These are phyloP conservation scores for Populus trichocarpa DNA, from an alignment of 441 rosid species.

Conservation along the genomic window DNA sequence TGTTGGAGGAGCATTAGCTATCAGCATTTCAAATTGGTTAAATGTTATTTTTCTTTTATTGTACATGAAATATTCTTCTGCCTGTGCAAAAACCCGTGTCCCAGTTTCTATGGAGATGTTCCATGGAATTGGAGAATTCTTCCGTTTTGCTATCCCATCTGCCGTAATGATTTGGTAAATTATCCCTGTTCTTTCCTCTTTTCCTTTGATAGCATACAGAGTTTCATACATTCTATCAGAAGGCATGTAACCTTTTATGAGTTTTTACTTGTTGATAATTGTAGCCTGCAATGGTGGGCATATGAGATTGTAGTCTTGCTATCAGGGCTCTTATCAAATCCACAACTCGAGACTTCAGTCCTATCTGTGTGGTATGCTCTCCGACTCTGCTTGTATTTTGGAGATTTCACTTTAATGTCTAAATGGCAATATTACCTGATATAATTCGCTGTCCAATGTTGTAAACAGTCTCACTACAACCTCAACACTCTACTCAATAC, in stretches of 20 bases:
- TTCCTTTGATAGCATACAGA: not conserved
- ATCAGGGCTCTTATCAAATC: constrained; percentile 47
- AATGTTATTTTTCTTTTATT: constrained; percentile 48
- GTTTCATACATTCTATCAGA: not conserved
- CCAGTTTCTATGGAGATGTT: constrained; percentile 46
- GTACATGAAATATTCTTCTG: constrained; percentile 54
- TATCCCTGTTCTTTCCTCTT: not conserved
- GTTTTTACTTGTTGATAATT: not conserved
- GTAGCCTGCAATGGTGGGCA: constrained; percentile 56
- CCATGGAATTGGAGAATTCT: constrained; percentile 57
- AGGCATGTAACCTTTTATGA: not conserved
- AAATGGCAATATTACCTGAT: not conserved
- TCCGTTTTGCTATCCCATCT: constrained; percentile 72
- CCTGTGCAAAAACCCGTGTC: constrained; percentile 49
- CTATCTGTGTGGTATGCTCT: constrained; percentile 38
- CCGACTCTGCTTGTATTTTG: not conserved
- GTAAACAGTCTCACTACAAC: constrained; percentile 41
- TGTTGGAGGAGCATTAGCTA: constrained; percentile 66
- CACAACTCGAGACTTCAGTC: constrained; percentile 45
- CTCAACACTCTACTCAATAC: constrained; percentile 43
- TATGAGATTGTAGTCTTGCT: constrained; percentile 36
- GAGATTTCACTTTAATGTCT: not conserved
- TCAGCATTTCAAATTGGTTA: constrained; percentile 61
- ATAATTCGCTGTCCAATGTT: not conserved
- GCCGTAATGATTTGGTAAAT: constrained; percentile 79